Evolutionary conservation across 2,329 filamentous ascomycete species (phyloP).

Genomic region (Raffaelea albimanens): DNA sequence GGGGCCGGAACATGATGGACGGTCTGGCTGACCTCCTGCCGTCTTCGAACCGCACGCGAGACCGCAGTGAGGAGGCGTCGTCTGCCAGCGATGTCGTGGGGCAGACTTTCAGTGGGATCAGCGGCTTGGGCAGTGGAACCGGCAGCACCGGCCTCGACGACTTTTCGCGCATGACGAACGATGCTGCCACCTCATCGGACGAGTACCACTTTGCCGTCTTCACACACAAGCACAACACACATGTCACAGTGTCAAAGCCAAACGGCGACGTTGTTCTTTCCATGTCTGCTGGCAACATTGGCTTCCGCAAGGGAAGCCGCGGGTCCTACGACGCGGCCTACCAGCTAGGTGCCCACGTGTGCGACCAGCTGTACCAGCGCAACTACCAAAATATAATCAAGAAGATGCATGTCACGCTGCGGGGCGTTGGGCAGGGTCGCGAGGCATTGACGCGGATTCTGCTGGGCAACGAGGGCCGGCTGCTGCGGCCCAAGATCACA

Average conservation of each 20-base stretch:
- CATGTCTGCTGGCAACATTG: conserved; percentile 75
- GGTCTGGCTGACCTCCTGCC: conserved; percentile 13
- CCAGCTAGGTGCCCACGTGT: conserved; percentile 74
- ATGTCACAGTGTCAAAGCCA: conserved; percentile 81
- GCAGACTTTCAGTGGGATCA: too few species aligned
- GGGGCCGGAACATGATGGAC: conserved; percentile 10
- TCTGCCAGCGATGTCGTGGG: background rate
- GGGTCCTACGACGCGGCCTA: conserved; percentile 86
- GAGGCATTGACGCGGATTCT: conserved; percentile 87
- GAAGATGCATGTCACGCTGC: conserved; percentile 67
- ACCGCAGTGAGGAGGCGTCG: background rate
- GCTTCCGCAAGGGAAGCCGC: conserved; percentile 76
- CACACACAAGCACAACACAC: conserved; percentile 86
- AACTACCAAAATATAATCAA: conserved; percentile 69
- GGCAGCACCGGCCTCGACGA: conserved; percentile 9
- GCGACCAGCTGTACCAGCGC: conserved; percentile 75
- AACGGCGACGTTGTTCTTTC: conserved; percentile 71
- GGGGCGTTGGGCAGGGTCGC: conserved; percentile 78
- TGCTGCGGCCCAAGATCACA: conserved; percentile 64
- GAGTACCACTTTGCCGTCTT: conserved; percentile 83
- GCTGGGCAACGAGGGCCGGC: conserved; percentile 72
- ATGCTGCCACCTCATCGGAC: conserved; percentile 24
- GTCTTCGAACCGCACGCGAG: background rate
- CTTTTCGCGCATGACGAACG: conserved; percentile 12
- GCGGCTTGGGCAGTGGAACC: too few species aligned